Base-by-base conservation (phyloP, 352 stramenopile genomes). In the Phytophthora rubi region DNA sequence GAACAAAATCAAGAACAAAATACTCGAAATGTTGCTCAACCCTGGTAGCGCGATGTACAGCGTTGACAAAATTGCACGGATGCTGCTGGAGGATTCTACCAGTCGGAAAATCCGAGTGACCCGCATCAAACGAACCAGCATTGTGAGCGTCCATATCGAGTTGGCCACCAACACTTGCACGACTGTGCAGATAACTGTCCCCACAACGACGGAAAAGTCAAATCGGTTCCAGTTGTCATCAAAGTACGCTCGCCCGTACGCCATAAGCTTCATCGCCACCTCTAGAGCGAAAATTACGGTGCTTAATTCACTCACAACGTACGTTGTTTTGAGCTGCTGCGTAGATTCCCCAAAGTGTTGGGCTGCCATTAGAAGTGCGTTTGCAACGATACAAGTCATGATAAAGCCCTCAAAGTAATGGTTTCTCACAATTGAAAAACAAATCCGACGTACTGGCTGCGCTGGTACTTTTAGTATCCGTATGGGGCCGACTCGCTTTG, bases 1-100 rank as follows among this genome's bases (percentile, higher is more conserved):
- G 77, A 97, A 98, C 28, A 97, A 76, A 61, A 98, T 86, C 13
- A 98, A 66, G 16, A 97, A 88, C 12, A 98, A 55, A 21, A 98
- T 88, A 4, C 80, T 88, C 28, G 82, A 90, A 56, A 98, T 91
- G 76, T 98, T 98, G 53, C 77, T 89, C 1, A 97, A 81, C 0
- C 82, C 87, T 15, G 93, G 93, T 2, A 98, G 75, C 10, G 88
- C 75, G 3, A 92, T 87, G 53, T 98, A 84, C 15, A 98, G 82
- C 23, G 93, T 97, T 18, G 93, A 80, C 53, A 98, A 75, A 53
- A 97, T 91, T 48, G 91, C 86, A 0, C 81, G 75, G 28, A 98
- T 88, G 49, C 81, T 86, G 60, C 95, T 91, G 3, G 92, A 92
- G 13, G 88, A 75, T 21, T 92, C 88, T 9, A 97, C 78, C 1